Percentiles rank a stretch among this genome's conserved stretches.
Evolutionary conservation across 805 yeast genomes (phyloP).

Genomic region (Nakazawaea ernobii): DNA sequence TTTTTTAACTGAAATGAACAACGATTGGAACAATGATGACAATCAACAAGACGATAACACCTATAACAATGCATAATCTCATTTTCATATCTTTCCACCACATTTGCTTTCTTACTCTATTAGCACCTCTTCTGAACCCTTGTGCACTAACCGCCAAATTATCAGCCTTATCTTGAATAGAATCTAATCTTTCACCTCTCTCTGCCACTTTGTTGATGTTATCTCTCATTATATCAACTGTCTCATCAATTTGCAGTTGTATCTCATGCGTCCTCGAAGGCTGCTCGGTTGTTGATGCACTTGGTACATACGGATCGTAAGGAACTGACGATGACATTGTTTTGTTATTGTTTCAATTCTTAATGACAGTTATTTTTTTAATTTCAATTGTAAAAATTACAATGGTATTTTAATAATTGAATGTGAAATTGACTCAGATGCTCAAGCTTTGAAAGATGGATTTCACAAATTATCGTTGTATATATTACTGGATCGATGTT

Average conservation of each 20-base stretch:
- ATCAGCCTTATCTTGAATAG: constrained; percentile 89
- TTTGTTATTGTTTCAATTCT: neutral
- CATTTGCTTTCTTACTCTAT: constrained; percentile 96
- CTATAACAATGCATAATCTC: constrained; percentile 84
- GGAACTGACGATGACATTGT: constrained; percentile 75
- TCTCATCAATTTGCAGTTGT: constrained; percentile 76
- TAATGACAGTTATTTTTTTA: too few relatives aligned
- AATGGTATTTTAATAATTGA: too few relatives aligned
- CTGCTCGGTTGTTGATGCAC: constrained; percentile 28
- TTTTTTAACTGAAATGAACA: constrained; percentile 64
- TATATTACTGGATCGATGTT: too few relatives aligned
- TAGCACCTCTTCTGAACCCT: constrained; percentile 94
- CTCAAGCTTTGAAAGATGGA: too few relatives aligned
- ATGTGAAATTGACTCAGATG: too few relatives aligned
- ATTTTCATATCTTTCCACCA: constrained; percentile 98
- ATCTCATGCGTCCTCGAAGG: constrained; percentile 25
- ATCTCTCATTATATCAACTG: constrained; percentile 96
- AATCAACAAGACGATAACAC: constrained; percentile 71
- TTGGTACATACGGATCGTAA: constrained; percentile 78
- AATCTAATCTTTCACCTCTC: constrained; percentile 88
- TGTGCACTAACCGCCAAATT: constrained; percentile 88
- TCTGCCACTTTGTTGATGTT: constrained; percentile 94
- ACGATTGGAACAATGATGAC: constrained; percentile 92
- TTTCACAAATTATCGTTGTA: too few relatives aligned
- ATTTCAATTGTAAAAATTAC: neutral